These are phyloP conservation scores for Erythrobasidium yunnanense DNA, from an alignment of 768 basidiomycete species.

Conservation along the genomic window DNA sequence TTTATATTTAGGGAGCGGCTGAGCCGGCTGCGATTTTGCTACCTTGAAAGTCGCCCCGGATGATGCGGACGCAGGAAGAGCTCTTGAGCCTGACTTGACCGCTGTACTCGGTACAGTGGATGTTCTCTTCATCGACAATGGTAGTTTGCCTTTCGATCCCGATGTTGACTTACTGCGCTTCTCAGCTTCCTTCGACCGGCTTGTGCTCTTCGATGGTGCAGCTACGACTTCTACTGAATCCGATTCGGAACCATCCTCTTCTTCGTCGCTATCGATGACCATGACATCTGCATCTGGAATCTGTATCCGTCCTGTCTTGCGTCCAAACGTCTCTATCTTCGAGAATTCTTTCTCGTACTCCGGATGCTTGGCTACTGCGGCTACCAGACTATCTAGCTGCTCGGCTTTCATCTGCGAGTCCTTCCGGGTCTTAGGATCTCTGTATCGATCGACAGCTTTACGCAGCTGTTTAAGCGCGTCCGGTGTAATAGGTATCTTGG, in stretches of 20 bases:
- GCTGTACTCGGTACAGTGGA: neutral
- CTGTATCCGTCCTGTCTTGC: neutral
- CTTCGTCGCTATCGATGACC: slow-evolving; percentile 12
- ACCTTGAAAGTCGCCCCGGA: neutral
- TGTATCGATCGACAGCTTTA: slow-evolving; percentile 18
- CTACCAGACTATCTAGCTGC: slow-evolving; percentile 33
- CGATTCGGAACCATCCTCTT: neutral
- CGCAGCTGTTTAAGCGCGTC: slow-evolving; percentile 15
- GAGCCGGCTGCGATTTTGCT: neutral
- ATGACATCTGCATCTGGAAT: neutral
- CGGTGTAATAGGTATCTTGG: slow-evolving; percentile 20
- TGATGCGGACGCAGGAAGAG: neutral
- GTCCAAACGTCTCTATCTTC: too few relatives aligned
- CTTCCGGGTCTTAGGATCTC: neutral
- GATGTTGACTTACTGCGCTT: neutral
- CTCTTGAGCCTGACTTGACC: neutral
- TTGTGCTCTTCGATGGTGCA: too few relatives aligned
- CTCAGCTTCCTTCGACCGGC: neutral
- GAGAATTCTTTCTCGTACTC: slow-evolving; percentile 5
- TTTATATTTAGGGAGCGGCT: neutral
- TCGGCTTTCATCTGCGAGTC: slow-evolving; percentile 30
- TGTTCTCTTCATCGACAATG: neutral
- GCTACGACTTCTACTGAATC: neutral
- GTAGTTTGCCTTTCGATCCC: neutral
- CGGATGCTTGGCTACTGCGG: slow-evolving; percentile 29